A percentile compares a stretch with the other conserved stretches of the same genome.
Conservation (phyloP, 345 rosid species). For the Eucalyptus tenuipes region DNA sequence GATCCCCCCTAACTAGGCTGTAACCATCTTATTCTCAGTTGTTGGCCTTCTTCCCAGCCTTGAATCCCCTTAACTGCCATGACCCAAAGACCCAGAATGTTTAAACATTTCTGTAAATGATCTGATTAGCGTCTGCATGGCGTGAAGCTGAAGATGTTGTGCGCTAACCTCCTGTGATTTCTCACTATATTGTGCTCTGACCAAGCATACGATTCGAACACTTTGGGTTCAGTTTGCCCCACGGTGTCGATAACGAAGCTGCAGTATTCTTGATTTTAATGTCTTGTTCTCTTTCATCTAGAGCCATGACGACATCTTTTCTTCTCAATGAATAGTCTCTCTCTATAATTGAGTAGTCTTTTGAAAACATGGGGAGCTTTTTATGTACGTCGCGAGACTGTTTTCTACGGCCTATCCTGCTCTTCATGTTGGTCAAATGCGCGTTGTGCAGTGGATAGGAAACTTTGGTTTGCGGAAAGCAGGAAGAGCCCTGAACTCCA, state of each 20-base stretch:
- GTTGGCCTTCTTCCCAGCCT: background rate
- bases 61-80: background rate
- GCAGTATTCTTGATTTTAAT: background rate
- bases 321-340: background rate
- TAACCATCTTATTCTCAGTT: background rate
- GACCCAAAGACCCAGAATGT: background rate
- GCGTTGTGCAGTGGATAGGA: background rate
- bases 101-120: background rate
- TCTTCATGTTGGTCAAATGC: background rate
- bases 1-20: background rate
- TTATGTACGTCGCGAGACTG: background rate
- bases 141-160: background rate
- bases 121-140: background rate
- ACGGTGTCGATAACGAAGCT: no score
- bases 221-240: no score
- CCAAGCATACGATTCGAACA: background rate
- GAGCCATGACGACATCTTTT: background rate
- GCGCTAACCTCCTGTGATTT: background rate
- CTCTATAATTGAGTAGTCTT: background rate
- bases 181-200: background rate
- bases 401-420: background rate
- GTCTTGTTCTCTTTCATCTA: background rate
- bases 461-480: background rate
- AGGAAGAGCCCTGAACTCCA: background rate
- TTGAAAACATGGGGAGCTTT: background rate